Percentiles rank a stretch among this genome's conserved stretches.
Evolutionary conservation across 441 rosid genomes (phyloP).

Genomic region (Dalechampia spathulata): DNA sequence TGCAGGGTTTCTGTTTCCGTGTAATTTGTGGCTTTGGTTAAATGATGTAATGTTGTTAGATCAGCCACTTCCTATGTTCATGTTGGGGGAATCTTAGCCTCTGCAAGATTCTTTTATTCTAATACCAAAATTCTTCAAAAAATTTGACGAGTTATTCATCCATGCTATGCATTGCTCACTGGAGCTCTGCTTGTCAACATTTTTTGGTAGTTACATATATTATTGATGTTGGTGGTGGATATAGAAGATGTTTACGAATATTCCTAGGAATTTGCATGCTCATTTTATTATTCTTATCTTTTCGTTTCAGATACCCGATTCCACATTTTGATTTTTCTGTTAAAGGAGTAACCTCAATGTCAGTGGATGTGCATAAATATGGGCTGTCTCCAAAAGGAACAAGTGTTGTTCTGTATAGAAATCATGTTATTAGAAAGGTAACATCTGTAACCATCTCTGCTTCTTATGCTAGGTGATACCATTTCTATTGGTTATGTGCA

Average conservation of each 20-base stretch:
- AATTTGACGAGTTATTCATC: neutral
- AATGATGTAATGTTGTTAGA: neutral
- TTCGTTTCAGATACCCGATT: constrained; percentile 49
- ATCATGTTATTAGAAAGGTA: constrained; percentile 96
- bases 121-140: neutral
- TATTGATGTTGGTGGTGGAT: neutral
- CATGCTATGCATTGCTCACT: neutral
- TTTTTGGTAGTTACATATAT: neutral
- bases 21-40: neutral
- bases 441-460: neutral
- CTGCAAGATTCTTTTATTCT: too few species aligned
- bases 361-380: constrained; percentile 91
- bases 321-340: constrained; percentile 89
- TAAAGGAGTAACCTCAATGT: constrained; percentile 84
- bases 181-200: neutral
- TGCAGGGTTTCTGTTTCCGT: neutral
- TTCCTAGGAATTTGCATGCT: neutral
- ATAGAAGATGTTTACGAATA: neutral
- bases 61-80: too few species aligned
- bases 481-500: constrained; percentile 7
- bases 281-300: neutral
- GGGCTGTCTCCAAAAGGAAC: constrained; percentile 98
- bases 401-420: constrained; percentile 83
- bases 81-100: too few species aligned
- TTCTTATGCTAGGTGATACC: neutral